phyloP scores from a whole-genome alignment of 1,284 basidiomycete genomes.

The Tilletia horrida region DNA sequence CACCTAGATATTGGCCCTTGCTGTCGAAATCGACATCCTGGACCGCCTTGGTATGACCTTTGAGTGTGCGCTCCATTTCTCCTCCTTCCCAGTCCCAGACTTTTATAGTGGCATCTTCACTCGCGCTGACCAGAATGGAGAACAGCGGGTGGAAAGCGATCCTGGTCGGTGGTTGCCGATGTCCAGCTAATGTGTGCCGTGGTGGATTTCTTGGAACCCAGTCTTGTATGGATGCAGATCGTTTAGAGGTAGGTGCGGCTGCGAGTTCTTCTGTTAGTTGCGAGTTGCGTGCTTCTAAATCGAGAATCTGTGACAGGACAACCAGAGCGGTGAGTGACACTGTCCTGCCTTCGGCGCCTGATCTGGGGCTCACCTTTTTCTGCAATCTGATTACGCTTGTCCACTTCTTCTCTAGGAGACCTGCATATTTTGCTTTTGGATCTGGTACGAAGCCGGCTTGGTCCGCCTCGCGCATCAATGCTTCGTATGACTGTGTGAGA shows the following conservation, averaged over 20 bases:
- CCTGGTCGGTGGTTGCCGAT: constrained; percentile 71
- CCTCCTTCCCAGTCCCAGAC: constrained; percentile 95
- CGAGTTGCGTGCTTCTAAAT: constrained; percentile 74
- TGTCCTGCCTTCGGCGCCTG: too few relatives aligned
- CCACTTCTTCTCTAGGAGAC: constrained; percentile 90
- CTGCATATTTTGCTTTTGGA: constrained; percentile 75
- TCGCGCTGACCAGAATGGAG: constrained; percentile 75
- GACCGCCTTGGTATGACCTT: constrained; percentile 85
- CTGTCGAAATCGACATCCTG: constrained; percentile 82
- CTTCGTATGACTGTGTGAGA: constrained; percentile 65
- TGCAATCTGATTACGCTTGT: constrained; percentile 85
- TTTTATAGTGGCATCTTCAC: constrained; percentile 82
- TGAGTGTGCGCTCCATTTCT: constrained; percentile 83
- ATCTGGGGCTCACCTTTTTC: constrained; percentile 69
- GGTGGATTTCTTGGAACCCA: constrained; percentile 80
- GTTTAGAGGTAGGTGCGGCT: constrained; percentile 62
- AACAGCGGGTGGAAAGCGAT: constrained; percentile 84
- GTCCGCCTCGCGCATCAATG: constrained; percentile 63
- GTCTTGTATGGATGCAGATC: constrained; percentile 67
- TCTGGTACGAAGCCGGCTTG: constrained; percentile 70
- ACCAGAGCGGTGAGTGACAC: not conserved
- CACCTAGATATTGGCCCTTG: constrained; percentile 75
- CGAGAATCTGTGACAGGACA: constrained; percentile 54
- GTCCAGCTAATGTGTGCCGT: constrained; percentile 73
- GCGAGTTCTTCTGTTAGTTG: constrained; percentile 72